phyloP scores from a whole-genome alignment of 306 rosid genomes.

The Begonia loranthoides region DNA sequence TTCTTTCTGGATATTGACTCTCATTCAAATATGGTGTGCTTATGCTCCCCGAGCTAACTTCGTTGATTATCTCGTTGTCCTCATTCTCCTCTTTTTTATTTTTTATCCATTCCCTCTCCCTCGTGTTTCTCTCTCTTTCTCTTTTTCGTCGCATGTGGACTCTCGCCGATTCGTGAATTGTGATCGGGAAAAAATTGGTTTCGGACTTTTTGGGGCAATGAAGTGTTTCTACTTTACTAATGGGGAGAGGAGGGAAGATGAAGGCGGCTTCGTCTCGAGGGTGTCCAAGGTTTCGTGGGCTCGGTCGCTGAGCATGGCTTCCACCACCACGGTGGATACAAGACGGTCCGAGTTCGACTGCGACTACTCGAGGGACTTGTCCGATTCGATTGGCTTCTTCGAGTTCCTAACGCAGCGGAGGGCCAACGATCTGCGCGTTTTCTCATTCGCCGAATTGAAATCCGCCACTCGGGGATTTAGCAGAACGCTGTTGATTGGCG shows the following conservation, averaged over 20 bases:
- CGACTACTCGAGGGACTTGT: conserved; percentile 43
- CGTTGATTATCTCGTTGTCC: neutral
- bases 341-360: conserved; percentile 54
- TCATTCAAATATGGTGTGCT: conserved; percentile 6
- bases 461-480: conserved; percentile 69
- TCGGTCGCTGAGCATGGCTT: conserved; percentile 80
- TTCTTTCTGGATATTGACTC: neutral
- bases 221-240: conserved; percentile 83
- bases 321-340: conserved; percentile 44
- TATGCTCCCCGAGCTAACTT: conserved; percentile 7
- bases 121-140: neutral
- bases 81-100: neutral
- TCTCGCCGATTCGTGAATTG: neutral
- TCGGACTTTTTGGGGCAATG: conserved; percentile 14
- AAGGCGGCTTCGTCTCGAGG: conserved; percentile 28
- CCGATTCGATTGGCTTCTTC: conserved; percentile 42
- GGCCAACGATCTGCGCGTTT: conserved; percentile 55
- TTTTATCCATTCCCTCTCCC: conserved; percentile 12
- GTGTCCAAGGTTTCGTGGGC: conserved; percentile 79
- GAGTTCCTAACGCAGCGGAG: conserved; percentile 51
- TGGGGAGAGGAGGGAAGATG: conserved; percentile 37
- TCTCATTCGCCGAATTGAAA: conserved; percentile 65
- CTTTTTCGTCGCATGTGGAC: neutral
- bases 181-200: conserved; percentile 1
- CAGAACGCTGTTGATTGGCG: conserved; percentile 61